A percentile compares a stretch with the other conserved stretches of the same genome.
phyloP scores from a whole-genome alignment of 495 filamentous ascomycete genomes.

The Podospora pseudopauciseta region DNA sequence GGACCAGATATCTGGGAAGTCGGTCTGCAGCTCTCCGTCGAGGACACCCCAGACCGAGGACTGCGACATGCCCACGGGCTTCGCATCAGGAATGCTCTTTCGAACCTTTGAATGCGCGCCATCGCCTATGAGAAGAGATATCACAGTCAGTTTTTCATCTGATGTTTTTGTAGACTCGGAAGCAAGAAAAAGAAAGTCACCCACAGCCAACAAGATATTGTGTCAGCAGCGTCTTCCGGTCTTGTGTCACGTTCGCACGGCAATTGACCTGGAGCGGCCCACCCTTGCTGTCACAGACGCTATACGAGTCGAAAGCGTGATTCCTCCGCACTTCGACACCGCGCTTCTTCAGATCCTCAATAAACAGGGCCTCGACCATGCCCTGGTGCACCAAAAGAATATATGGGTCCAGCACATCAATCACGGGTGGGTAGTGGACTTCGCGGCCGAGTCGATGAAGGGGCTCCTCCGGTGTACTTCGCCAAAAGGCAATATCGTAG shows the following conservation, averaged over 20 bases:
- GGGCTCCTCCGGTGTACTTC: conserved; percentile 53
- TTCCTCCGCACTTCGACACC: conserved; percentile 56
- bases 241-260: conserved; percentile 37
- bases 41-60: conserved; percentile 69
- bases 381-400: conserved; percentile 72
- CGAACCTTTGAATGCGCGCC: conserved; percentile 53
- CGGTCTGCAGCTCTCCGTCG: conserved; percentile 61
- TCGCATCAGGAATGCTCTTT: conserved; percentile 53
- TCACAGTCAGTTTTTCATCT: conserved; percentile 17
- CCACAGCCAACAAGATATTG: conserved; percentile 53
- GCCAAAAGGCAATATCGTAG: conserved; percentile 71
- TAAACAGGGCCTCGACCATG: conserved; percentile 65
- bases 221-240: conserved; percentile 42
- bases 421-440: conserved; percentile 51
- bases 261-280: conserved; percentile 44
- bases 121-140: conserved; percentile 32
- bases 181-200: conserved; percentile 14
- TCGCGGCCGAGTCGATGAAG: conserved; percentile 53
- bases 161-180: background rate
- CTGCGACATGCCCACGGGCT: conserved; percentile 55
- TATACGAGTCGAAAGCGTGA: conserved; percentile 54
- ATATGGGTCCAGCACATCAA: conserved; percentile 67
- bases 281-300: conserved; percentile 35
- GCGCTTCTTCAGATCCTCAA: conserved; percentile 58
- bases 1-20: conserved; percentile 70